A percentile compares a stretch with the other conserved stretches of the same genome.
These are phyloP conservation scores for Pichia deserticola DNA, from an alignment of 805 yeast species.

Conservation along the genomic window DNA sequence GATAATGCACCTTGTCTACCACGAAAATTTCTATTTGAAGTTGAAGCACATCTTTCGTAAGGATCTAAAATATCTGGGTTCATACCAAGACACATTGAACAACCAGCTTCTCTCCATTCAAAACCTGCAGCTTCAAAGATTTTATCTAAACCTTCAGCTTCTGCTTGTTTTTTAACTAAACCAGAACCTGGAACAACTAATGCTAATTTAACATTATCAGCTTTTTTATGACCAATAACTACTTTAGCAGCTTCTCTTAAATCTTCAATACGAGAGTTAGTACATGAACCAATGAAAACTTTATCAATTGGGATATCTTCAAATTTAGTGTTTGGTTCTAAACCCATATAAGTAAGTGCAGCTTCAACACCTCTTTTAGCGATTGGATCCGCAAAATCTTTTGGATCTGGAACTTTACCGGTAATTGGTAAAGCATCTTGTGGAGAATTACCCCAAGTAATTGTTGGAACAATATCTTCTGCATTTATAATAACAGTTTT, in stretches of 20 bases:
- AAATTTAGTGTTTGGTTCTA: constrained; percentile 74
- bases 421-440: constrained; percentile 97
- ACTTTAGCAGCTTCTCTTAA: constrained; percentile 91
- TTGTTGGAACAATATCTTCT: constrained; percentile 84
- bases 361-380: constrained; percentile 81
- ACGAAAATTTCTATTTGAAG: constrained; percentile 97
- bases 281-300: constrained; percentile 96
- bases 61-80: constrained; percentile 96
- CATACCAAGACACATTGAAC: constrained; percentile 99
- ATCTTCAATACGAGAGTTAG: constrained; percentile 96
- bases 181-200: constrained; percentile 98
- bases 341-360: constrained; percentile 89
- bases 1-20: constrained; percentile 98
- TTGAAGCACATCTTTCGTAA: constrained; percentile 95
- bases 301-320: constrained; percentile 75
- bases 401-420: constrained; percentile 85
- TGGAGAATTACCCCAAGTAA: constrained; percentile 99
- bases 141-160: constrained; percentile 88
- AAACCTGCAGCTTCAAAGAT: constrained; percentile 89
- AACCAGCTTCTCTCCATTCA: constrained; percentile 99
- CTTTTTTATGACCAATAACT: constrained; percentile 83
- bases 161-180: constrained; percentile 87
- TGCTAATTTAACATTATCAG: constrained; percentile 71
- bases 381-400: constrained; percentile 61
- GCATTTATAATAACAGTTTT: constrained; percentile 75